These are phyloP conservation scores for Talaromyces proteolyticus DNA, from an alignment of 495 filamentous ascomycete genomes.

Conservation along the genomic window DNA sequence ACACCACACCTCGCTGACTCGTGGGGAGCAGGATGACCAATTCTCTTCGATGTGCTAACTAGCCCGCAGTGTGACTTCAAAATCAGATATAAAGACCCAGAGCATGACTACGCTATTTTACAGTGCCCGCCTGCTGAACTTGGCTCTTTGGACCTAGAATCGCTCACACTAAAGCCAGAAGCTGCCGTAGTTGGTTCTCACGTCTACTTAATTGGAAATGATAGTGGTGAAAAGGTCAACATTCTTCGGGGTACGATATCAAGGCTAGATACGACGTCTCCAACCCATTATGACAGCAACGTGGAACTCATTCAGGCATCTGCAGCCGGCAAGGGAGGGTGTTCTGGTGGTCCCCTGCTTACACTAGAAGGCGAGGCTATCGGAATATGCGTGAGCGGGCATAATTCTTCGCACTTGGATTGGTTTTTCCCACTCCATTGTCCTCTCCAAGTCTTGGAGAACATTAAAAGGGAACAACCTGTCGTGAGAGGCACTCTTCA, in stretches of 20 bases:
- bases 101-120: conserved; percentile 5
- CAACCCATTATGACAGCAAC: background rate
- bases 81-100: conserved; percentile 3
- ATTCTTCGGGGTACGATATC: conserved; percentile 4
- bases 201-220: conserved; percentile 4
- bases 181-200: conserved; percentile 1
- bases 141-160: background rate
- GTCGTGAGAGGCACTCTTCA: conserved; percentile 4
- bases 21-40: background rate
- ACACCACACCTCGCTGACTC: background rate
- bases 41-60: background rate
- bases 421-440: conserved; percentile 1
- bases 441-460: background rate
- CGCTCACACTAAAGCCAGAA: conserved; percentile 1
- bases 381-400: conserved; percentile 4
- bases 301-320: conserved; percentile 6
- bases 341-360: conserved; percentile 1
- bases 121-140: background rate
- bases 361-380: conserved; percentile 3
- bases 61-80: conserved; percentile 4
- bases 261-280: background rate
- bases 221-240: conserved; percentile 5
- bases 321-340: conserved; percentile 4
- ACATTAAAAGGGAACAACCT: background rate
- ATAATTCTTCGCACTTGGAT: conserved; percentile 2